Conservation (phyloP, 305 asterid genomes). For the Solanum hybrid region DNA sequence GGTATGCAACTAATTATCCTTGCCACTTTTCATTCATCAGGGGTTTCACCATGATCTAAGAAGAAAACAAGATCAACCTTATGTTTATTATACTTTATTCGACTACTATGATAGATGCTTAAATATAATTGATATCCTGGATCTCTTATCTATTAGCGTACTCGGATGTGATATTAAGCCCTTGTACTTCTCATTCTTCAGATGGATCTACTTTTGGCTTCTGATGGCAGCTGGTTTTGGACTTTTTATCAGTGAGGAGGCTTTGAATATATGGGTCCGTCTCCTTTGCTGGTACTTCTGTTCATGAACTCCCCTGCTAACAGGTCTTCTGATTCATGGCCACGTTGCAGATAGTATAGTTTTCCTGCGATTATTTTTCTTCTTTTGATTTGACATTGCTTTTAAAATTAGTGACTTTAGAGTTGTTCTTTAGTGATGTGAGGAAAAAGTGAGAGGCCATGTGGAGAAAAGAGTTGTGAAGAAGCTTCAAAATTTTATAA, state of each 20-base stretch:
- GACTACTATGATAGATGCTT: neutral
- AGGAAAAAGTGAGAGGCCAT: neutral
- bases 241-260: constrained; percentile 81
- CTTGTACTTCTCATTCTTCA: constrained; percentile 25
- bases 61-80: neutral
- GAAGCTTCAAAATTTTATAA: neutral
- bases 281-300: constrained; percentile 31
- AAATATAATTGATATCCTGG: neutral
- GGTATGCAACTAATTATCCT: constrained; percentile 28
- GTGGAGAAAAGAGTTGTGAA: neutral
- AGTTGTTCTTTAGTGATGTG: neutral
- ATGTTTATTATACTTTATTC: neutral
- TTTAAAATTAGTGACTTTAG: neutral
- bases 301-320: constrained; percentile 21
- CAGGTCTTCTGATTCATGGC: neutral
- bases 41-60: neutral
- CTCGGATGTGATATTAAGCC: neutral
- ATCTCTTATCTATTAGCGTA: neutral
- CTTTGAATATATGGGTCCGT: constrained; percentile 82
- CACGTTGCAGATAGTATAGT: neutral
- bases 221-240: constrained; percentile 90
- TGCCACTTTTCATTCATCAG: neutral
- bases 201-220: constrained; percentile 90
- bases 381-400: neutral
- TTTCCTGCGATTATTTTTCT: neutral